Conservation (phyloP, 2,329 filamentous ascomycete species). For the Helicocarpus griseus region DNA sequence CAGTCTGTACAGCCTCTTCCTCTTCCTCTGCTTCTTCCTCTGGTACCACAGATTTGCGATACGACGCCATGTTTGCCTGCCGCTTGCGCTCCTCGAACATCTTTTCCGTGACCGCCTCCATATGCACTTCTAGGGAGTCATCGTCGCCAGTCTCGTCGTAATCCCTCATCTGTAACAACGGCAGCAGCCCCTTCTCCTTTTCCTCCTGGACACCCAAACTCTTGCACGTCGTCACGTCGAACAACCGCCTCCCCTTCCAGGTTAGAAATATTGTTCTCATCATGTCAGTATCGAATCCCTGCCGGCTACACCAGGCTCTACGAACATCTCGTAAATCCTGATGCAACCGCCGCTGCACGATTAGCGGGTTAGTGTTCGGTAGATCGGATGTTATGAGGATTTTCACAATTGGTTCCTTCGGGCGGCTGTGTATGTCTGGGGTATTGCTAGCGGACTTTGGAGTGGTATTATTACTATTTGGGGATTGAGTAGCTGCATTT, state of each 20-base stretch:
- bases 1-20: conserved; percentile 14
- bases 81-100: conserved; percentile 36
- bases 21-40: conserved; percentile 14
- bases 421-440: conserved; percentile 5
- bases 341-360: conserved; percentile 57
- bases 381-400: conserved; percentile 63
- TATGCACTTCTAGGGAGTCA: conserved; percentile 49
- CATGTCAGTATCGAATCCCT: conserved; percentile 43
- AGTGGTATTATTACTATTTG: conserved; percentile 6
- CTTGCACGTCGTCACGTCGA: conserved; percentile 62
- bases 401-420: conserved; percentile 44
- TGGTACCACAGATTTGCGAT: conserved; percentile 10
- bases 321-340: conserved; percentile 60
- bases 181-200: conserved; percentile 31
- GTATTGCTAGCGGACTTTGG: background rate
- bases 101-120: conserved; percentile 68
- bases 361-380: conserved; percentile 47
- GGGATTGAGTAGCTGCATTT: conserved; percentile 3
- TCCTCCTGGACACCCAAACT: conserved; percentile 53
- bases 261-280: conserved; percentile 60
- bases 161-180: background rate
- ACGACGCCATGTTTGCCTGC: conserved; percentile 13
- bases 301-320: conserved; percentile 57
- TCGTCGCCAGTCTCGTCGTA: conserved; percentile 26
- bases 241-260: conserved; percentile 65